Evolutionary conservation across 805 yeast species (phyloP), one percentile per base, ranked within the genome.

Genomic region (Starmerella potacharoeniae): DNA sequence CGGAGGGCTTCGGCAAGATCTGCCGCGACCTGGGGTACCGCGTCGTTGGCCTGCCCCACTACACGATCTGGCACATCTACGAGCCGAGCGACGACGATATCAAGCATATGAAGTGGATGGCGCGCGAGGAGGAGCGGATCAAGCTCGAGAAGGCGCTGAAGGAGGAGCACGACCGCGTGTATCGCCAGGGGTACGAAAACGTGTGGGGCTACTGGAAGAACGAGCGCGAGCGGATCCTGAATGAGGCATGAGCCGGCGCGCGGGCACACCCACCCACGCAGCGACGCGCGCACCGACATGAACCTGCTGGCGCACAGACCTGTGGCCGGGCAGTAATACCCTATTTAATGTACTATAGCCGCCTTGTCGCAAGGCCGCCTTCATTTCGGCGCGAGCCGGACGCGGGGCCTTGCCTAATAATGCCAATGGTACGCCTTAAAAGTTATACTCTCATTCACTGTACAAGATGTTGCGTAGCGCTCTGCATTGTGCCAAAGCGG

Each of bases 41-140:
- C 17, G 97, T 91, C 16, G 79, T 84, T 56, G 98, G 98, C 0
- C 75, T 91, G 63, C 97, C 97, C 9, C 97, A 93, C 71, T 91
- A 91, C 68, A 95, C 89, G 42, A 85, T 91, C 55, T 91, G 98
- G 97, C 97, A 89, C 69, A 84, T 90, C 59, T 91, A 91, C 70
- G 97, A 91, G 73, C 98, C 98, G 17, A 84, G 95, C 8, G 79
- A 83, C 29, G 97, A 91, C 69, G 98, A 91, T 74, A 75, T 91
- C 71, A 81, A 83, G 69, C 89, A 86, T 65, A 73, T 73, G 75
- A 71, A 69, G 56, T 71, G 73, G 69, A 72, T 72, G 76, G 74
- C 73, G 13, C 67, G 68, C 53, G 75, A 73, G 58, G 73, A 72
- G 54, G 65, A 69, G 58, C 66, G 73, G 14, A 65, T 65, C 51